Conservation (phyloP, 768 basidiomycete species). For the Macrolepiota fuliginosa region DNA sequence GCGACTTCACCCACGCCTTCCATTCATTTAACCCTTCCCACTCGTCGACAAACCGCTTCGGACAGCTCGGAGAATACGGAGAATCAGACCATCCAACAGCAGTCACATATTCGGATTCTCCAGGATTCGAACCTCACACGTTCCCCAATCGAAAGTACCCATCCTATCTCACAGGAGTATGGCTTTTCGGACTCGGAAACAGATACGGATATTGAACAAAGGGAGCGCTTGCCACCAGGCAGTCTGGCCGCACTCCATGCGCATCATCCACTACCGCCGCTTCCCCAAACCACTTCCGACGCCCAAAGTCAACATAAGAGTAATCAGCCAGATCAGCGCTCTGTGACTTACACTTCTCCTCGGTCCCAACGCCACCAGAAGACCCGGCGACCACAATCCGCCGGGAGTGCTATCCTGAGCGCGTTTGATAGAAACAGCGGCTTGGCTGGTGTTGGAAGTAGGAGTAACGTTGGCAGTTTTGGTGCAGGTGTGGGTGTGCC, state of each 20-base stretch:
- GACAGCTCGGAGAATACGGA: not conserved
- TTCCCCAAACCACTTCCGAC: not conserved
- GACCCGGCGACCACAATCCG: not conserved
- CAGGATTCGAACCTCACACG: not conserved
- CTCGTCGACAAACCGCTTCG: not conserved
- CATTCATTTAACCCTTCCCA: not conserved
- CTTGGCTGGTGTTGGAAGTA: not conserved
- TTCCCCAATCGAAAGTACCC: not conserved
- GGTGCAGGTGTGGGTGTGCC: not conserved
- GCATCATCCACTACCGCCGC: not conserved
- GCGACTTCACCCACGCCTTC: not conserved
- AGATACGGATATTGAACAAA: not conserved
- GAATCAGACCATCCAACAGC: not conserved
- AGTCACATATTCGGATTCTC: not conserved
- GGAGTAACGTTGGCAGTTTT: not conserved
- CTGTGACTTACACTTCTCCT: not conserved
- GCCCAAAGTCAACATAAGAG: not conserved
- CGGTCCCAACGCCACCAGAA: not conserved
- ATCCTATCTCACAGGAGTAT: not conserved
- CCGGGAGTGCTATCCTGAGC: not conserved
- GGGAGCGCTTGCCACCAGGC: too few species aligned
- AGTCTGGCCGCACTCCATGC: not conserved
- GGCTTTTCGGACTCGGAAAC: not conserved
- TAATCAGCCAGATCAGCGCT: not conserved
- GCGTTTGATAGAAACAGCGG: not conserved